These are phyloP conservation scores for Cercospora zeina DNA, from an alignment of 2,329 filamentous ascomycete genomes.

Conservation along the genomic window DNA sequence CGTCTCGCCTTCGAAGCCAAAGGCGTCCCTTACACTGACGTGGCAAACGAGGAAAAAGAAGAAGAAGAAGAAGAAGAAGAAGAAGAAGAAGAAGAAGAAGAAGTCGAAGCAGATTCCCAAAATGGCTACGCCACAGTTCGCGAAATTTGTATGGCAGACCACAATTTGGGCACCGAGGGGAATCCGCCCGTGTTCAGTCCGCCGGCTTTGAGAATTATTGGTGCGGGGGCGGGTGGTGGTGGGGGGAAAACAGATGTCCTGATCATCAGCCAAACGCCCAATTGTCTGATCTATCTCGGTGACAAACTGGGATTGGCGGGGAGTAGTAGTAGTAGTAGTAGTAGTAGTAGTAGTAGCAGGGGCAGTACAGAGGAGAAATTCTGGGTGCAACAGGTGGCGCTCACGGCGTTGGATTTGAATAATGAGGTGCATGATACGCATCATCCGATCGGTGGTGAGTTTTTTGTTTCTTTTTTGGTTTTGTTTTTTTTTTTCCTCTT, in stretches of 20 bases:
- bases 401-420: constrained; percentile 71
- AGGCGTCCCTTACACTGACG: constrained; percentile 64
- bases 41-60: constrained; percentile 52
- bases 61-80: no score
- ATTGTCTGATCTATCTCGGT: constrained; percentile 71
- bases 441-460: constrained; percentile 55
- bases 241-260: no score
- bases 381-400: constrained; percentile 61
- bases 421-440: constrained; percentile 75
- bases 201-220: constrained; percentile 60
- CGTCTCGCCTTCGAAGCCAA: constrained; percentile 72
- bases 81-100: no score
- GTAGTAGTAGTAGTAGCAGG: no score
- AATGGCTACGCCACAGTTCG: constrained; percentile 57
- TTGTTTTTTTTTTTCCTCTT: no score
- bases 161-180: constrained; percentile 41
- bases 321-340: no score
- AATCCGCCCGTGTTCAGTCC: constrained; percentile 69
- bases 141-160: constrained; percentile 44
- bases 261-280: constrained; percentile 67
- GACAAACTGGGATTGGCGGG: constrained; percentile 59
- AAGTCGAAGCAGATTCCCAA: constrained; percentile 40
- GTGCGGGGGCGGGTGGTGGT: constrained; percentile 56
- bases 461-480: neutral
- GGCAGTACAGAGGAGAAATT: constrained; percentile 50